Percentiles rank a stretch among this genome's conserved stretches.
phyloP scores from a whole-genome alignment of 768 basidiomycete genomes.

The Pholiota molesta region DNA sequence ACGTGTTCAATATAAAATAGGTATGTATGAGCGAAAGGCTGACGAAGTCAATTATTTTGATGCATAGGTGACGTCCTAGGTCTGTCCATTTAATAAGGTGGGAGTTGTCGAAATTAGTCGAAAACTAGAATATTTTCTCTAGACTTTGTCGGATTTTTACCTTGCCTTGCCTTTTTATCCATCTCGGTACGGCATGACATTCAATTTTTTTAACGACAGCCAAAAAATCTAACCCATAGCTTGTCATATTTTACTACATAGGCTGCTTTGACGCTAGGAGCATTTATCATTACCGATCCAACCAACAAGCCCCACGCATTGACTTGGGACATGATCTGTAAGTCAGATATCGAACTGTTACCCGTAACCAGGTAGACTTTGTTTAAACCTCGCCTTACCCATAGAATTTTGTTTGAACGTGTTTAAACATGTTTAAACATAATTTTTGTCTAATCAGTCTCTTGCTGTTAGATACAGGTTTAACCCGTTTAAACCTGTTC shows the following conservation, averaged over 20 bases:
- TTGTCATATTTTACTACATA: neutral
- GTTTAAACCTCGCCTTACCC: too few relatives aligned
- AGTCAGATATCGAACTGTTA: conserved; percentile 1
- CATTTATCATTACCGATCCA: conserved; percentile 22
- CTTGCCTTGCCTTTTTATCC: conserved; percentile 23
- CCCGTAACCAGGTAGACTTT: too few relatives aligned
- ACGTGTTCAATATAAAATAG: neutral
- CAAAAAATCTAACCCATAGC: neutral
- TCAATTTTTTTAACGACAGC: too few relatives aligned
- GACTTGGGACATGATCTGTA: conserved; percentile 18
- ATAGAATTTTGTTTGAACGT: too few relatives aligned
- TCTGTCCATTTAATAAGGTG: neutral
- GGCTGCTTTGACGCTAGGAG: conserved; percentile 21
- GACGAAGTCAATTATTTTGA: too few relatives aligned
- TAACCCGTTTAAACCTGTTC: too few relatives aligned
- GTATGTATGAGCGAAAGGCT: too few relatives aligned
- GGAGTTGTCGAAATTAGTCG: too few relatives aligned
- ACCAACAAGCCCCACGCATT: conserved; percentile 13
- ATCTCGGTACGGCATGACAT: conserved; percentile 16
- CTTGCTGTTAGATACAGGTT: too few relatives aligned
- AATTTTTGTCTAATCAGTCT: too few relatives aligned
- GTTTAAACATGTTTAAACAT: too few relatives aligned
- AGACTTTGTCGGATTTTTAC: conserved; percentile 26
- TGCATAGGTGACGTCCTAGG: conserved; percentile 3
- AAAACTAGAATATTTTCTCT: neutral